A percentile compares a stretch with the other conserved stretches of the same genome.
phyloP scores from a whole-genome alignment of 73 alveolate species.

The Tetrahymena thermophila region DNA sequence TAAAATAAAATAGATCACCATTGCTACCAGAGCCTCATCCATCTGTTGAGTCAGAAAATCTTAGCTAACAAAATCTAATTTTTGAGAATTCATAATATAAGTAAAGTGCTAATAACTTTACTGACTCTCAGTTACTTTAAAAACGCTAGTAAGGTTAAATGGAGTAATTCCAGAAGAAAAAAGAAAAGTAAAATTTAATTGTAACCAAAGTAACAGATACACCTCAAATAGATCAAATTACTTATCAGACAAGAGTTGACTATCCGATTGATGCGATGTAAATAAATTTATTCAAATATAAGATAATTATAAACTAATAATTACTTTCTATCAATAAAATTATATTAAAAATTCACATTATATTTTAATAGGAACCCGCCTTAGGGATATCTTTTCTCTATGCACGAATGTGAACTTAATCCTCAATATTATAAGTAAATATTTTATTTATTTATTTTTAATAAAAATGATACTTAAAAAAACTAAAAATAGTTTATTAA shows the following conservation, averaged over 20 bases:
- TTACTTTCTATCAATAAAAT: too few relatives aligned
- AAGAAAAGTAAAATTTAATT: not conserved
- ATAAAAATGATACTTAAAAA: too few relatives aligned
- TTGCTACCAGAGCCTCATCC: not conserved
- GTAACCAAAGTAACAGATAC: not conserved
- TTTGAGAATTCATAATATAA: not conserved
- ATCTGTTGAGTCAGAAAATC: not conserved
- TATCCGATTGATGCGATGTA: not conserved
- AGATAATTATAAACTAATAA: too few relatives aligned
- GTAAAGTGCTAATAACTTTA: not conserved
- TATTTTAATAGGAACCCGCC: not conserved
- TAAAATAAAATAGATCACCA: not conserved
- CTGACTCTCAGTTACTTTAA: not conserved
- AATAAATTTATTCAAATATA: not conserved
- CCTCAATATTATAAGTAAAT: not conserved
- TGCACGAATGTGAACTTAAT: not conserved
- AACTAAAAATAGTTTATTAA: too few relatives aligned
- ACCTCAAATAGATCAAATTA: not conserved
- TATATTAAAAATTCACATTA: not conserved
- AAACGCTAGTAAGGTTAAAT: not conserved
- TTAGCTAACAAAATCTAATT: not conserved
- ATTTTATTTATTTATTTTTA: too few relatives aligned
- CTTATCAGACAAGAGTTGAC: not conserved
- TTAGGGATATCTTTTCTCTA: not conserved
- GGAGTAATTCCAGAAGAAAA: not conserved